A percentile compares a stretch with the other conserved stretches of the same genome.
Conservation (phyloP, 306 rosid species). For the Begonia fuchsioides region DNA sequence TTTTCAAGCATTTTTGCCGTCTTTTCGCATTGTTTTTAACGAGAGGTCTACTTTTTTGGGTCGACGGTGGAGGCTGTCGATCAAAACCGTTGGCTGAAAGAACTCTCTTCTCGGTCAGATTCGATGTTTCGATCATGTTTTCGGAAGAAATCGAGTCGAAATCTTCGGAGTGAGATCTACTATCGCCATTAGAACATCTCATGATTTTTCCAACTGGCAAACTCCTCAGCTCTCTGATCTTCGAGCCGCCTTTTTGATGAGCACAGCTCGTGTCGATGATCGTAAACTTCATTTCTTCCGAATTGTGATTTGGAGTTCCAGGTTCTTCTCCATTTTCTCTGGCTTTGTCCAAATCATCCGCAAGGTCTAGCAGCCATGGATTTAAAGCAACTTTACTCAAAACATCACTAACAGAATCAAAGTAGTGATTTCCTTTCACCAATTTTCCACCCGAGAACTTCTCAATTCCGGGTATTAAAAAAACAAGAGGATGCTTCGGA, state of each 20-base stretch:
- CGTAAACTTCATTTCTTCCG: slow-evolving; percentile 50
- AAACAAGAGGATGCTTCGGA: slow-evolving; percentile 52
- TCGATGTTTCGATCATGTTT: too few relatives aligned
- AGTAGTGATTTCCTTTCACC: slow-evolving; percentile 64
- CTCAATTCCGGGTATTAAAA: slow-evolving; percentile 74
- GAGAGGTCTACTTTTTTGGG: slow-evolving; percentile 40
- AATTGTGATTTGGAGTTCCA: slow-evolving; percentile 33
- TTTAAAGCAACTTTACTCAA: slow-evolving; percentile 65
- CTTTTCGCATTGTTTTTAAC: slow-evolving; percentile 31
- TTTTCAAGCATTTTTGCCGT: too few relatives aligned
- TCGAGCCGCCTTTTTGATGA: slow-evolving; percentile 16
- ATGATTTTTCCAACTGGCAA: slow-evolving; percentile 38
- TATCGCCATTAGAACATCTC: slow-evolving; percentile 29
- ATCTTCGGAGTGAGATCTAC: slow-evolving; percentile 23
- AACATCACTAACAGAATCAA: slow-evolving; percentile 69
- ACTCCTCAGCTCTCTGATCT: slow-evolving; percentile 56
- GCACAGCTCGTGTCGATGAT: slow-evolving; percentile 79
- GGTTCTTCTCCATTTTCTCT: slow-evolving; percentile 41
- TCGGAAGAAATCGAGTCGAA: too few relatives aligned
- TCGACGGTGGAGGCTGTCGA: slow-evolving; percentile 14
- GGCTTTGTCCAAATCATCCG: slow-evolving; percentile 23
- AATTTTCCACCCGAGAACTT: slow-evolving; percentile 60
- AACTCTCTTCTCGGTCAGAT: too few relatives aligned
- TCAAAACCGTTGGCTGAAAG: not conserved
- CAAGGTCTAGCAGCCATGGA: slow-evolving; percentile 71